Percentiles rank a stretch among this genome's conserved stretches.
Evolutionary conservation across 768 basidiomycete species (phyloP).

Genomic region (Terana coerulea): DNA sequence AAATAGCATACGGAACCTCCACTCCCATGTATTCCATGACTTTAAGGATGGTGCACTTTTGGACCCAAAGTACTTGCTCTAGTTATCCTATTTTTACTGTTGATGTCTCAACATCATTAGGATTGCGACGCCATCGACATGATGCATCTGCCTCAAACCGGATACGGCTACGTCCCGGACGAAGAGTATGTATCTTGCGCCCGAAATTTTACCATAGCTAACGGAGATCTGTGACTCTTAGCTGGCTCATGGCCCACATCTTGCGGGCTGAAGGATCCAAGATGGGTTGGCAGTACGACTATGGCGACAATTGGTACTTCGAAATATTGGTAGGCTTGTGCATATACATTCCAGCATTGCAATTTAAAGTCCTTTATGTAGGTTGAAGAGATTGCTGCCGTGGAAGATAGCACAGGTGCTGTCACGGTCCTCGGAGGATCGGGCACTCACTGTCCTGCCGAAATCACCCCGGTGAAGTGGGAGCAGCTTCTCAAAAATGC

Average conservation of each 20-base stretch:
- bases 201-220: too few species aligned
- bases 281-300: constrained; percentile 12
- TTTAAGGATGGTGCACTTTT: constrained; percentile 8
- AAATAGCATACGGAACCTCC: constrained; percentile 7
- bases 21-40: constrained; percentile 9
- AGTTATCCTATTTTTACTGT: neutral
- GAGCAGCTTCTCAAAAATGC: neutral
- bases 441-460: constrained; percentile 5
- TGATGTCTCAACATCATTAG: neutral
- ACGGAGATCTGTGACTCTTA: neutral
- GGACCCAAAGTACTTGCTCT: constrained; percentile 1
- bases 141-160: constrained; percentile 12
- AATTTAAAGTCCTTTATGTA: neutral
- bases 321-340: constrained; percentile 4
- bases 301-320: constrained; percentile 13
- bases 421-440: constrained; percentile 7
- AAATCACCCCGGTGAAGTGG: constrained; percentile 1
- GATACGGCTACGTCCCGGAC: constrained; percentile 7
- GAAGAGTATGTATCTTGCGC: constrained; percentile 9
- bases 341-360: neutral
- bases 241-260: constrained; percentile 7
- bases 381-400: neutral
- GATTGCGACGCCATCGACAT: constrained; percentile 8
- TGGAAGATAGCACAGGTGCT: constrained; percentile 5
- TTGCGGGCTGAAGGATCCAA: neutral